phyloP scores from a whole-genome alignment of 2,329 filamentous ascomycete genomes.

The Zarea fungicola region DNA sequence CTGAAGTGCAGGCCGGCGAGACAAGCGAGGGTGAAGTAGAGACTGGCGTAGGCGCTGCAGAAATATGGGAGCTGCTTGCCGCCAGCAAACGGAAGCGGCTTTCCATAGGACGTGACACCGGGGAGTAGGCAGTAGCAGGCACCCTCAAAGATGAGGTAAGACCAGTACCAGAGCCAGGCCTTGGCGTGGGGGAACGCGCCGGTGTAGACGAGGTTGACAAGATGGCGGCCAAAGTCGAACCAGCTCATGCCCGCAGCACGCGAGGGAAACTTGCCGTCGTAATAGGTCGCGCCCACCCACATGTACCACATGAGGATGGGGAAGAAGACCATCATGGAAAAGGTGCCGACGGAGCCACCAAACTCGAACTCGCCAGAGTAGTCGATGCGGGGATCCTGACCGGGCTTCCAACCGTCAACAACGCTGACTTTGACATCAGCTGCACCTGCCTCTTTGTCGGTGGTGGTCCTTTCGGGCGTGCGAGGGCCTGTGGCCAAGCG shows the following conservation, averaged over 20 bases:
- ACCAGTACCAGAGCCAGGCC: conserved; percentile 94
- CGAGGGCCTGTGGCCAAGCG: conserved; percentile 2
- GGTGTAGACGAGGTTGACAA: conserved; percentile 69
- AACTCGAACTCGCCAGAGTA: conserved; percentile 70
- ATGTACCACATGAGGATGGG: conserved; percentile 98
- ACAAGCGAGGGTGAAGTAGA: conserved; percentile 77
- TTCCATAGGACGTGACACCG: conserved; percentile 82
- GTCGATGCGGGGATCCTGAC: conserved; percentile 58
- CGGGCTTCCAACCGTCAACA: conserved; percentile 54
- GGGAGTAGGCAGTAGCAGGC: conserved; percentile 80
- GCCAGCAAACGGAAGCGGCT: conserved; percentile 74
- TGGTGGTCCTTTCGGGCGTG: conserved; percentile 3
- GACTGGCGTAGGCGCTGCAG: conserved; percentile 83
- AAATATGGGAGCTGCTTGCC: conserved; percentile 90
- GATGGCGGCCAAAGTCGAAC: conserved; percentile 64
- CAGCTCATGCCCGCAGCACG: conserved; percentile 62
- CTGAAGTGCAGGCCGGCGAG: conserved; percentile 71
- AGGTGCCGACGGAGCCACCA: conserved; percentile 75
- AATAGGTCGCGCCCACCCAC: conserved; percentile 95
- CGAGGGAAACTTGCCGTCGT: conserved; percentile 73
- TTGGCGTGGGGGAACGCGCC: conserved; percentile 76
- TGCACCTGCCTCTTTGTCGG: neutral
- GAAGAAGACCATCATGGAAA: conserved; percentile 85
- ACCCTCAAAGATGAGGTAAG: conserved; percentile 80
- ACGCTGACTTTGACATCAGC: conserved; percentile 22